phyloP scores from a whole-genome alignment of 2,329 filamentous ascomycete species.

The Gnomoniopsis sp. region DNA sequence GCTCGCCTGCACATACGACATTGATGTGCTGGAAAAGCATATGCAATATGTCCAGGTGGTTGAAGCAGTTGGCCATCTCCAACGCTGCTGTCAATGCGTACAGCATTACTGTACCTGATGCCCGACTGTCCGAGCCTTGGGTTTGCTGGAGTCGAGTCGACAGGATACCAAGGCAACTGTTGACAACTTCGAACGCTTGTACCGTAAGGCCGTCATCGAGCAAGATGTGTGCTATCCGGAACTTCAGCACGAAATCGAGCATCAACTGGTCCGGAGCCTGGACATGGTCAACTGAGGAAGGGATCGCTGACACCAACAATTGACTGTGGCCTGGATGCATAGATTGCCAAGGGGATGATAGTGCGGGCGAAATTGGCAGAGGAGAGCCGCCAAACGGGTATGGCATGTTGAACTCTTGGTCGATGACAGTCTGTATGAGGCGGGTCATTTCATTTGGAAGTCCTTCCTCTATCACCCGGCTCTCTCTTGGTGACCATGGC shows the following conservation, averaged over 20 bases:
- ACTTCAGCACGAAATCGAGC: slow-evolving; percentile 12
- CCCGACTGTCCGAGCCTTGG: neutral
- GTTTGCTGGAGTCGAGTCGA: slow-evolving; percentile 2
- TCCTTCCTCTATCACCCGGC: neutral
- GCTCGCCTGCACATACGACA: neutral
- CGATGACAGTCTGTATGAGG: slow-evolving; percentile 3
- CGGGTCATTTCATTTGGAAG: neutral
- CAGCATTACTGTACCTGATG: neutral
- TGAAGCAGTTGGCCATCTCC: slow-evolving; percentile 4
- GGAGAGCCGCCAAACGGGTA: neutral
- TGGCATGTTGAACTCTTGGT: slow-evolving; percentile 3
- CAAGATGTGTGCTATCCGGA: slow-evolving; percentile 7
- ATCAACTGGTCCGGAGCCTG: slow-evolving; percentile 1
- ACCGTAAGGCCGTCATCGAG: neutral
- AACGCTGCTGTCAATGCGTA: slow-evolving; percentile 7
- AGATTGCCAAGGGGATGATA: neutral
- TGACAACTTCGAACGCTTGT: neutral
- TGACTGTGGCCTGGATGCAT: neutral
- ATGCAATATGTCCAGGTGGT: neutral
- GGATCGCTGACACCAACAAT: neutral
- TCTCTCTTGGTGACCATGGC: neutral
- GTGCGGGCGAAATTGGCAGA: neutral
- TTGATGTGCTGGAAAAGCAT: neutral
- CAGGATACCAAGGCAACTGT: neutral
- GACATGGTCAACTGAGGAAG: neutral